Evolutionary conservation across 2,329 filamentous ascomycete species (phyloP).

Genomic region (Cryphonectria naterciae): DNA sequence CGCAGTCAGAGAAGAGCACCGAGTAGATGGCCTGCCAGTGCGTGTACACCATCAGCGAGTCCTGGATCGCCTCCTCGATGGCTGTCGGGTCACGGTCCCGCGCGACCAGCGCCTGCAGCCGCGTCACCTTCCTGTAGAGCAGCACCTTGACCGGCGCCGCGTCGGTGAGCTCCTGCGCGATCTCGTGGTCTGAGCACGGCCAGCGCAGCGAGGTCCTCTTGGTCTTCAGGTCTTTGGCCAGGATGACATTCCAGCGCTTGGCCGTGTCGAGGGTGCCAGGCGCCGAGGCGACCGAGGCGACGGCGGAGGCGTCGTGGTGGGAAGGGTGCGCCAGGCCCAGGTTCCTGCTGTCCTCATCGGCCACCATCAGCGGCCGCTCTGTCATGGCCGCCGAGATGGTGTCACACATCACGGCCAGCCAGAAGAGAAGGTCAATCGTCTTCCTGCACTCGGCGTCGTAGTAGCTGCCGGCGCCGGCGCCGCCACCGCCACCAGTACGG

Average conservation of each 20-base stretch:
- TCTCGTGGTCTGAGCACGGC: slow-evolving; percentile 59
- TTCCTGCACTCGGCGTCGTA: slow-evolving; percentile 37
- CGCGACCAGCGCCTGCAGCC: slow-evolving; percentile 48
- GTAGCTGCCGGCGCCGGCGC: background rate
- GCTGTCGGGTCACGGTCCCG: slow-evolving; percentile 38
- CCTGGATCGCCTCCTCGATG: slow-evolving; percentile 51
- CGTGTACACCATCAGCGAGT: slow-evolving; percentile 53
- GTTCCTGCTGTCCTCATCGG: slow-evolving; percentile 43
- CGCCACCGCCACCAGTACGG: background rate
- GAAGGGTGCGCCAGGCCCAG: slow-evolving; percentile 13
- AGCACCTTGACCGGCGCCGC: slow-evolving; percentile 63
- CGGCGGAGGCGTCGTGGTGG: slow-evolving; percentile 24
- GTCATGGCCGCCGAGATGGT: slow-evolving; percentile 48
- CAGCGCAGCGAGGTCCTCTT: slow-evolving; percentile 42
- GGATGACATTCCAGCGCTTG: slow-evolving; percentile 24
- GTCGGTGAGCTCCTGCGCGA: slow-evolving; percentile 52
- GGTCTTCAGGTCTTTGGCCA: slow-evolving; percentile 25
- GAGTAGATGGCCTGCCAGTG: slow-evolving; percentile 59
- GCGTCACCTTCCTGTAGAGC: slow-evolving; percentile 59
- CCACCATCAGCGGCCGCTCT: slow-evolving; percentile 41
- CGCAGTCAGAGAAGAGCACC: slow-evolving; percentile 55
- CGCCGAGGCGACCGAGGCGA: background rate
- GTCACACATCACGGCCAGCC: slow-evolving; percentile 44
- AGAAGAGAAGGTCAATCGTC: slow-evolving; percentile 59
- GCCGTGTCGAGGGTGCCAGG: background rate